Conservation (phyloP, 768 basidiomycete species). For the Chiua virens region DNA sequence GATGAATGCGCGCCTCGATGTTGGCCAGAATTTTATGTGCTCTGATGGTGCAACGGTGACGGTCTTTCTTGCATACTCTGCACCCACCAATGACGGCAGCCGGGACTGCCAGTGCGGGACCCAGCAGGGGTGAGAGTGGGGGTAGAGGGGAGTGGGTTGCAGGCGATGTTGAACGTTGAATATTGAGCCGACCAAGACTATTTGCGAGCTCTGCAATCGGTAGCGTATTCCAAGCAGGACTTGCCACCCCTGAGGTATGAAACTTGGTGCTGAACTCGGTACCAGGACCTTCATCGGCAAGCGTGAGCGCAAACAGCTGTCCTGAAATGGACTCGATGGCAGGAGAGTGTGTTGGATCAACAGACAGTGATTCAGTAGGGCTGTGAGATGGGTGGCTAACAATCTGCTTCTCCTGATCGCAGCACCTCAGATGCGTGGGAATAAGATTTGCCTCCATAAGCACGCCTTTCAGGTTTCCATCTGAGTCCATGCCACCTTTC, state of each 20-base stretch:
- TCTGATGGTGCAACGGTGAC: too few relatives aligned
- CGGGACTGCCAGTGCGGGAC: too few relatives aligned
- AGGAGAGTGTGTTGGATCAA: not conserved
- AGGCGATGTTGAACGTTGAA: too few relatives aligned
- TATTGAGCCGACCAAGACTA: not conserved
- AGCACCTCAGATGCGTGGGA: not conserved
- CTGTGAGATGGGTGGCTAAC: too few relatives aligned
- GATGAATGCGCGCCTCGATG: too few relatives aligned
- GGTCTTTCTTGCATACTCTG: too few relatives aligned
- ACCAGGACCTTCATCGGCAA: conserved; percentile 5
- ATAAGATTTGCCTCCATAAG: conserved; percentile 2
- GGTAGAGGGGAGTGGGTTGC: too few relatives aligned
- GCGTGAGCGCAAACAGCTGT: conserved; percentile 1
- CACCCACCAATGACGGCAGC: too few relatives aligned
- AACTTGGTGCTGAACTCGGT: not conserved
- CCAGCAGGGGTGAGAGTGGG: too few relatives aligned
- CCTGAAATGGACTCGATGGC: too few relatives aligned
- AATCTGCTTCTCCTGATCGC: not conserved
- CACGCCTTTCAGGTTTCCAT: not conserved
- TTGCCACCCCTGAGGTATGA: not conserved
- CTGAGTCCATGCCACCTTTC: not conserved
- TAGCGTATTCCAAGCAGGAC: not conserved
- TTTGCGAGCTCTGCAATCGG: not conserved
- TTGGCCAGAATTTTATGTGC: too few relatives aligned
- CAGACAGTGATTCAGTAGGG: too few relatives aligned